Evolutionary conservation across 768 basidiomycete genomes (phyloP).

Genomic region (Suillus clintonianus): DNA sequence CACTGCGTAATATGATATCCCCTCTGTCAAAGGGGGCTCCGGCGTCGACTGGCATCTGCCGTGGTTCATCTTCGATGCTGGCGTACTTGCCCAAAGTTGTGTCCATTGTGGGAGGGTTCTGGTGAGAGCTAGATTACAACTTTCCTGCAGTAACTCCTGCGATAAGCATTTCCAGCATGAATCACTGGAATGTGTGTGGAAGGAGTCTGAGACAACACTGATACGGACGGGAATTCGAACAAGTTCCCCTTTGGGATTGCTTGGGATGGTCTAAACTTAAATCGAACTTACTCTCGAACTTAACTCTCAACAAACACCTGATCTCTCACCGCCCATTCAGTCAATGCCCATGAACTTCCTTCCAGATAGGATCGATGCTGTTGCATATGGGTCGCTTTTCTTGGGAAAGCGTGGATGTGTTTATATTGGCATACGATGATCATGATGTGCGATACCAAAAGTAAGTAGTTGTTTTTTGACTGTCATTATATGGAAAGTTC

Average conservation of each 20-base stretch:
- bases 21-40: constrained; percentile 51
- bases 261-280: not conserved
- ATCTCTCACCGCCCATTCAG: not conserved
- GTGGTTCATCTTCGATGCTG: constrained; percentile 7
- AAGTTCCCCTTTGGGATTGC: not conserved
- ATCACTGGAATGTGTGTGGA: not conserved
- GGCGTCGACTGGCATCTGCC: constrained; percentile 26
- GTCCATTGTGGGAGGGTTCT: constrained; percentile 3
- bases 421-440: not conserved
- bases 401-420: not conserved
- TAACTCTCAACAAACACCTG: not conserved
- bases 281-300: not conserved
- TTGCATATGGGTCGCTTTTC: not conserved
- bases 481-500: not conserved
- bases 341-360: not conserved
- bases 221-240: not conserved
- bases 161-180: not conserved
- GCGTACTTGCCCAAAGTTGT: not conserved
- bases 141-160: not conserved
- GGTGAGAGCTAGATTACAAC: constrained; percentile 1
- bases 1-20: constrained; percentile 57
- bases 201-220: not conserved
- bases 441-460: not conserved
- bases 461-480: not conserved
- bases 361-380: not conserved